A percentile compares a stretch with the other conserved stretches of the same genome.
These are phyloP conservation scores for Ceratobasidium theobromae DNA, from an alignment of 1,284 basidiomycete genomes.

Conservation along the genomic window DNA sequence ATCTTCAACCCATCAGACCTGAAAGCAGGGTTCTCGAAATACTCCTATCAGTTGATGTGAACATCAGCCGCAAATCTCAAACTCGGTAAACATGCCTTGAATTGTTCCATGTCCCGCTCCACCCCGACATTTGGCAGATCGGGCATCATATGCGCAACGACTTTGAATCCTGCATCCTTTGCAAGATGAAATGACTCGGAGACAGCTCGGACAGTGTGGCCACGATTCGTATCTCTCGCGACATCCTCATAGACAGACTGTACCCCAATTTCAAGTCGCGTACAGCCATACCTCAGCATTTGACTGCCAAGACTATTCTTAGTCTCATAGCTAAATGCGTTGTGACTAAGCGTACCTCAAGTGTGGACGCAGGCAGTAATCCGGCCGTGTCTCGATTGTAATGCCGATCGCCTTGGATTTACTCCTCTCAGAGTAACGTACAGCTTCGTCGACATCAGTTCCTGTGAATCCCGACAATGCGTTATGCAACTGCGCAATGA, in stretches of 20 bases:
- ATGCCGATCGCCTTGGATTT: constrained; percentile 99
- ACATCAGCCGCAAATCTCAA: neutral
- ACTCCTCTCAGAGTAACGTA: constrained; percentile 93
- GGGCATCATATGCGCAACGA: constrained; percentile 98
- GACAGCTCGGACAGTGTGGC: constrained; percentile 97
- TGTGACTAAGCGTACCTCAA: constrained; percentile 58
- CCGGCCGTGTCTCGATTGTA: constrained; percentile 97
- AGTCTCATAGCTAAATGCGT: neutral
- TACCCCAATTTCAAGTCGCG: constrained; percentile 96
- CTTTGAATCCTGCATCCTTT: constrained; percentile 99
- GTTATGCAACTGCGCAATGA: constrained; percentile 96
- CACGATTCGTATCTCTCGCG: constrained; percentile 95
- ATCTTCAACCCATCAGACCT: constrained; percentile 97
- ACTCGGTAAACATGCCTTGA: constrained; percentile 65
- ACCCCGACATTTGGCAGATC: constrained; percentile 96
- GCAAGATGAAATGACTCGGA: constrained; percentile 97
- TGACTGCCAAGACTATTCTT: constrained; percentile 59
- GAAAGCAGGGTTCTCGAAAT: constrained; percentile 98
- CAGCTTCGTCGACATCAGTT: constrained; percentile 95
- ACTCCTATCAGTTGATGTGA: constrained; percentile 51
- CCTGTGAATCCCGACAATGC: constrained; percentile 95
- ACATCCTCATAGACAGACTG: constrained; percentile 99
- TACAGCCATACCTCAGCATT: constrained; percentile 99
- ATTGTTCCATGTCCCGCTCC: constrained; percentile 97
- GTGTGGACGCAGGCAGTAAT: constrained; percentile 97